Evolutionary conservation across 257 asterid species (phyloP).

Genomic region (Nicotiana otophora): DNA sequence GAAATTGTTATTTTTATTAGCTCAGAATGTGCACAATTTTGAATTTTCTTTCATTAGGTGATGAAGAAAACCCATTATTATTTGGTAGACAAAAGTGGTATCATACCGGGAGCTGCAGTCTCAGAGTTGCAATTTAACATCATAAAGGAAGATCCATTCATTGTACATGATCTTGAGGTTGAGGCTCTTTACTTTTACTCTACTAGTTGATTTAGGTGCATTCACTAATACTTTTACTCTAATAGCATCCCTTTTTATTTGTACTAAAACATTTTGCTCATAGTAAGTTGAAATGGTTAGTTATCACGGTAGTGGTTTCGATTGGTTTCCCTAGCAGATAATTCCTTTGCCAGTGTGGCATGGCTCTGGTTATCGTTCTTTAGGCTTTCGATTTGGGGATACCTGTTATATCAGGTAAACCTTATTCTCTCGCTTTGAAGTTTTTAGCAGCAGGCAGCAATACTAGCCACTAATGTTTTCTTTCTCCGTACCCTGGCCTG

Average conservation of each 20-base stretch:
- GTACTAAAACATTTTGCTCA: neutral
- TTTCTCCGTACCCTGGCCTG: slow-evolving; percentile 6
- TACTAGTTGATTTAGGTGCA: neutral
- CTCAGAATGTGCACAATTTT: neutral
- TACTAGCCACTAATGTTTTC: slow-evolving; percentile 23
- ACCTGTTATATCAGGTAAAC: slow-evolving; percentile 84
- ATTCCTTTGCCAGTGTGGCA: slow-evolving; percentile 98
- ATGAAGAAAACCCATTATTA: slow-evolving; percentile 97
- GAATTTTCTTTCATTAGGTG: slow-evolving; percentile 46
- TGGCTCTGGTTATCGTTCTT: slow-evolving; percentile 78
- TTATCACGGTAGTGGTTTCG: neutral
- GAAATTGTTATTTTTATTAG: neutral
- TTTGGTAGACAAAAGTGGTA: slow-evolving; percentile 68
- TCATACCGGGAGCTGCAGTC: slow-evolving; percentile 91
- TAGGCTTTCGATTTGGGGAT: slow-evolving; percentile 95
- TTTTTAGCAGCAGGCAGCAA: neutral
- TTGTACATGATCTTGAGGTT: slow-evolving; percentile 70
- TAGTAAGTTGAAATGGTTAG: neutral
- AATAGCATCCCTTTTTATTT: neutral
- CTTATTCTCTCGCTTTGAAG: neutral
- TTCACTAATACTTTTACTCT: neutral
- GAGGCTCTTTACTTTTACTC: neutral
- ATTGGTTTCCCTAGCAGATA: slow-evolving; percentile 38
- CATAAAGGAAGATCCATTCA: slow-evolving; percentile 73
- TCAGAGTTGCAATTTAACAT: slow-evolving; percentile 80